Evolutionary conservation across 1,139 yeast genomes (phyloP).

Genomic region (Meyerozyma elateridarum): DNA sequence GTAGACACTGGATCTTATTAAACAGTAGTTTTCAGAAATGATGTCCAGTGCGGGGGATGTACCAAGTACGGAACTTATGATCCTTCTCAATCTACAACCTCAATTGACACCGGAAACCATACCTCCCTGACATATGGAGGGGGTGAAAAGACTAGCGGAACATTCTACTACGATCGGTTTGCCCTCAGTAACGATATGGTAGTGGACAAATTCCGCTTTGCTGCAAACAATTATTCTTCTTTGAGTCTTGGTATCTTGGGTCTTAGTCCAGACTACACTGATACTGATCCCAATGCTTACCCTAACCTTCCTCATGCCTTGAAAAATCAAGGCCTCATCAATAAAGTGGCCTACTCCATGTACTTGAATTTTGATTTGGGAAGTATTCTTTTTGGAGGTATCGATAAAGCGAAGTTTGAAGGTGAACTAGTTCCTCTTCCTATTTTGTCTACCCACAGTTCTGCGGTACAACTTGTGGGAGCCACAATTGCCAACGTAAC

Average conservation of each 20-base stretch:
- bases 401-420: conserved; percentile 47
- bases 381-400: conserved; percentile 51
- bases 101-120: no score
- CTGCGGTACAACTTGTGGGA: no score
- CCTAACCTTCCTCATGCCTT: conserved; percentile 19
- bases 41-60: no score
- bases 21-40: no score
- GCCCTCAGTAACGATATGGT: conserved; percentile 6
- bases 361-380: conserved; percentile 30
- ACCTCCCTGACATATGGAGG: no score
- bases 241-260: conserved; percentile 17
- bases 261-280: conserved; percentile 12
- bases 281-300: conserved; percentile 11
- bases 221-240: conserved; percentile 10
- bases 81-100: conserved; percentile 9
- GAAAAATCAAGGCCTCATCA: conserved; percentile 18
- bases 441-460: no score
- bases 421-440: conserved; percentile 35
- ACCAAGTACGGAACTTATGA: conserved; percentile 9
- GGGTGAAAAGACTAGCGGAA: conserved; percentile 10
- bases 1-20: conserved; percentile 14
- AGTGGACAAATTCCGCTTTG: conserved; percentile 14
- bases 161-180: conserved; percentile 8
- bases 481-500: no score
- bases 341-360: conserved; percentile 18